phyloP scores from a whole-genome alignment of 208 protist genomes.

The Kentomonas sorsogonicus region DNA sequence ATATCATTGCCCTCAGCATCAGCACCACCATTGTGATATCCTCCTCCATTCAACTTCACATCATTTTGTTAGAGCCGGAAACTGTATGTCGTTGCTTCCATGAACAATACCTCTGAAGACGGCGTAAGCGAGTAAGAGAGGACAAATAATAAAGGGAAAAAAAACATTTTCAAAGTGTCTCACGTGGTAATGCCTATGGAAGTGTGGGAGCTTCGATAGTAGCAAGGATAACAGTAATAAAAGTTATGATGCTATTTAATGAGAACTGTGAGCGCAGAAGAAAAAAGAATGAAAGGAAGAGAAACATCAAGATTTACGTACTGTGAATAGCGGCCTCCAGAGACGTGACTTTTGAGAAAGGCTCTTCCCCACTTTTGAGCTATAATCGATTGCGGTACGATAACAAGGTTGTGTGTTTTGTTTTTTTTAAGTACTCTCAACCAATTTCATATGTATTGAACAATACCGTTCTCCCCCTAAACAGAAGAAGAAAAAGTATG shows the following conservation, averaged over 20 bases:
- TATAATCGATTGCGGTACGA: neutral
- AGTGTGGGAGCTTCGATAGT: neutral
- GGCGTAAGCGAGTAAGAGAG: neutral
- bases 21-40: neutral
- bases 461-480: neutral
- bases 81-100: neutral
- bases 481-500: neutral
- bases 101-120: neutral
- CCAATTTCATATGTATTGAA: neutral
- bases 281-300: neutral
- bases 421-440: neutral
- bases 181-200: neutral
- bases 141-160: neutral
- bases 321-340: too few species aligned
- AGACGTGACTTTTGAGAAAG: neutral
- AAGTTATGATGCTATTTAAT: neutral
- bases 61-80: neutral
- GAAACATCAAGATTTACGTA: neutral
- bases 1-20: neutral
- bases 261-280: neutral
- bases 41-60: too few species aligned
- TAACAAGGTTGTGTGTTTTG: neutral
- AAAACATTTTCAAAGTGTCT: neutral
- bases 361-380: neutral
- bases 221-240: too few species aligned